phyloP scores from a whole-genome alignment of 768 basidiomycete genomes.

The Macrolepiota dolichaula region DNA sequence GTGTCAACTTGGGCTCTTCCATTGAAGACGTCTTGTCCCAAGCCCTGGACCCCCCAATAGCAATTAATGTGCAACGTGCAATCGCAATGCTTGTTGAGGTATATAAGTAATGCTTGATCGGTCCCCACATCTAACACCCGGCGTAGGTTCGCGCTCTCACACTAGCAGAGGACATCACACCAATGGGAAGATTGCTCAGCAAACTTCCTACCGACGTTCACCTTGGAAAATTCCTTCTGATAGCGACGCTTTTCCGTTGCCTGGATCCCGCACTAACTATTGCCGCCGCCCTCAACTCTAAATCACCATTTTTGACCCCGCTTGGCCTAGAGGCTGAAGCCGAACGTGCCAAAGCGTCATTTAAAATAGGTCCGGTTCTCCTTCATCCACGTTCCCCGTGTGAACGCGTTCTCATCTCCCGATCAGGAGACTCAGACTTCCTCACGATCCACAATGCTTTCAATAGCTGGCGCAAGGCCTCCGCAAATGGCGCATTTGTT shows the following conservation, averaged over 20 bases:
- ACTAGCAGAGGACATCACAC: constrained; percentile 83
- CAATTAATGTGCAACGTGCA: constrained; percentile 87
- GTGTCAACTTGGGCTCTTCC: constrained; percentile 75
- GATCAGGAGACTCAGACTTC: constrained; percentile 89
- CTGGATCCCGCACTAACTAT: constrained; percentile 97
- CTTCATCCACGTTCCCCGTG: neutral
- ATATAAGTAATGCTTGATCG: constrained; percentile 11
- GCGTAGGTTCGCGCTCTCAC: constrained; percentile 82
- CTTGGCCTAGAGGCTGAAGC: constrained; percentile 87
- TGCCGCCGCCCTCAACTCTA: constrained; percentile 87
- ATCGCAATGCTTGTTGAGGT: constrained; percentile 90
- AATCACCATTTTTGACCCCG: constrained; percentile 89
- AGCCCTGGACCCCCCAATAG: constrained; percentile 85
- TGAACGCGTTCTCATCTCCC: neutral
- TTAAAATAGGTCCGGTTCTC: constrained; percentile 60
- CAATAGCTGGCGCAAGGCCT: constrained; percentile 79
- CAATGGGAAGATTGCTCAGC: constrained; percentile 87
- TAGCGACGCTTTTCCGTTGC: constrained; percentile 82
- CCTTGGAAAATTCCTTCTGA: constrained; percentile 88
- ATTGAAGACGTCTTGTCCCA: constrained; percentile 88
- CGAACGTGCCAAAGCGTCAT: constrained; percentile 75
- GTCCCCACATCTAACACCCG: constrained; percentile 3
- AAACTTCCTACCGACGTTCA: constrained; percentile 95
- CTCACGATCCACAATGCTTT: constrained; percentile 91
- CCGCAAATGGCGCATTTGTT: constrained; percentile 51